Percentiles rank a stretch among this genome's conserved stretches.
These are phyloP conservation scores for Arabis hirsuta DNA, from an alignment of 345 rosid species.

Conservation along the genomic window DNA sequence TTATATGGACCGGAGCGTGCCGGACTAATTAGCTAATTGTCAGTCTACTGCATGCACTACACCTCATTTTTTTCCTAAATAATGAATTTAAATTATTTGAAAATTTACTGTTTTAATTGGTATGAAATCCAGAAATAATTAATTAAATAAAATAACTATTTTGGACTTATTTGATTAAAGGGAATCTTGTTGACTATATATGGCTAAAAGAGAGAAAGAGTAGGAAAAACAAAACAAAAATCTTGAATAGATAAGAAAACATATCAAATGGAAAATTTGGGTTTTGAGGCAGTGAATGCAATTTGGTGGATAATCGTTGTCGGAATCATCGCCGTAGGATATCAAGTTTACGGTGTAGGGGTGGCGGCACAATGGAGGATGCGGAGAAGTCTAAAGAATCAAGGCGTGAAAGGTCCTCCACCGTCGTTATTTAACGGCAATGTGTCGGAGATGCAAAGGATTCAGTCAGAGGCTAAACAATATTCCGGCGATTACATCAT, in stretches of 20 bases:
- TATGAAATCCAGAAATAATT: background rate
- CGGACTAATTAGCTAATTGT: too few species aligned
- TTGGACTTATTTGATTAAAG: background rate
- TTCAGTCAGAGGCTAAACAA: conserved; percentile 38
- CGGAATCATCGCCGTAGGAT: conserved; percentile 6
- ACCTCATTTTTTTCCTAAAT: too few species aligned
- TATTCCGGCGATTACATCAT: conserved; percentile 38
- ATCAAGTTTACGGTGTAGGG: conserved; percentile 5
- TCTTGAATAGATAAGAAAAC: background rate
- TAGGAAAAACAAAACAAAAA: background rate
- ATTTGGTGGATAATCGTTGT: conserved; percentile 1
- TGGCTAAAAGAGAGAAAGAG: background rate
- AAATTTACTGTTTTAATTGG: background rate
- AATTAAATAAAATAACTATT: background rate
- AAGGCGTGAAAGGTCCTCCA: conserved; percentile 68
- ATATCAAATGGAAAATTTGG: conserved; percentile 17
- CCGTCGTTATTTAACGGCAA: conserved; percentile 66
- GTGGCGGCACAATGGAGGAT: conserved; percentile 20
- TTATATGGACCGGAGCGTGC: too few species aligned
- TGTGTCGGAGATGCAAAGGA: conserved; percentile 57
- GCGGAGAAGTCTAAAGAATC: conserved; percentile 50
- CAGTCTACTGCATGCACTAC: too few species aligned
- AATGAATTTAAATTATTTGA: too few species aligned
- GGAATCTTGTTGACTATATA: conserved; percentile 12
- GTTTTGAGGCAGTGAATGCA: background rate